Base-by-base conservation (phyloP, 805 yeast genomes). In the Saturnispora saitoi region DNA sequence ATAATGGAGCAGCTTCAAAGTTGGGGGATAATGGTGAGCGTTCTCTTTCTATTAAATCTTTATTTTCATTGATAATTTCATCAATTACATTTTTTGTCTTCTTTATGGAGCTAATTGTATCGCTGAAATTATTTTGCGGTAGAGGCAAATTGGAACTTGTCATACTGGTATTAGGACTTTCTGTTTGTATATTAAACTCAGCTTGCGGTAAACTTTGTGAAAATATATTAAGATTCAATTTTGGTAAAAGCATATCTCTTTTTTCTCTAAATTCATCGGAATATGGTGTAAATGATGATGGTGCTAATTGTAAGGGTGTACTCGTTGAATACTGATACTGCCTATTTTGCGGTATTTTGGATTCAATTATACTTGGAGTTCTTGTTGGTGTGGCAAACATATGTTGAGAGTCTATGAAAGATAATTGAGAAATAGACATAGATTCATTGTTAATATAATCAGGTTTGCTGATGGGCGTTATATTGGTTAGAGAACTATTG, bases 331-430 rank as follows among this genome's bases (percentile, higher is more conserved):
- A 22, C 22, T 14, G 42, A 28, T 10, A 22, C 12, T 24, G 42
- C 7, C 12, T 22, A 40, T 10, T n/a, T 10, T 15, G 32, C 3
- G n/a, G 8, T 9, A 28, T 10, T 40, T 40, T 40, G 10, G 20
- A 26, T 14, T 40, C 42, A 26, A 12, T 40, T 12, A 15, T 22
- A 14, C 20, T 32, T 10, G 29, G 14, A 12, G 20, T 32, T 42
- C 17, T 42, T 22, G 38, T 31, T 11, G 45, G 45, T 15, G 45
- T 32, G 7, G 38, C 45, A 42, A 42, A 34, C 19, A 42, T 22
- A 20, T 9, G 17, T 6, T 32, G 30, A n/a, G 22, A 31, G 8
- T 34, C 38, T 2, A 15, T 8, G 8, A 17, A 31, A 11, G 26
- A 14, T 30, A 36, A 29, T 31, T 29, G 32, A 10, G 22, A 34